These are phyloP conservation scores for Tylopilus rubrobrunneus DNA, from an alignment of 768 basidiomycete species.

Conservation along the genomic window DNA sequence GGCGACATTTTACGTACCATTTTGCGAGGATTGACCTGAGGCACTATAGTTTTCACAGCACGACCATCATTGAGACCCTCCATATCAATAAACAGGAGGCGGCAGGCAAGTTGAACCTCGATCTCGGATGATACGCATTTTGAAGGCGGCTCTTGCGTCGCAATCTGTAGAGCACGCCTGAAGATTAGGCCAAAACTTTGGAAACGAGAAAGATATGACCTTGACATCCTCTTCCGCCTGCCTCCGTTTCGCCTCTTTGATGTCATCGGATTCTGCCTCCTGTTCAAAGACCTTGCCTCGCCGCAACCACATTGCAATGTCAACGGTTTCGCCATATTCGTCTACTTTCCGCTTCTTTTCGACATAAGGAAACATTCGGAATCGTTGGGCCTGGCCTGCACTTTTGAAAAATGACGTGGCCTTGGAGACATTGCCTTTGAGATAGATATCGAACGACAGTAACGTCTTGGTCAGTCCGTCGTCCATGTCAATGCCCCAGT, in stretches of 20 bases:
- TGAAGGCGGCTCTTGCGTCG: constrained; percentile 79
- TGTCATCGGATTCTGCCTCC: constrained; percentile 79
- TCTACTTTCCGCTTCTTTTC: constrained; percentile 92
- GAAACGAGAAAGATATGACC: constrained; percentile 31
- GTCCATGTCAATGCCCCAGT: constrained; percentile 74
- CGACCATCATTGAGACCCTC: constrained; percentile 97
- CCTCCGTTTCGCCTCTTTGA: constrained; percentile 63
- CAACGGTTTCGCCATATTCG: constrained; percentile 92
- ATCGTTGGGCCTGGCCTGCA: constrained; percentile 69
- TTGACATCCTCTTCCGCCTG: constrained; percentile 75
- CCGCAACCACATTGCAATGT: constrained; percentile 93
- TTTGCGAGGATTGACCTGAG: constrained; percentile 94
- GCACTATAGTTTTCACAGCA: constrained; percentile 93
- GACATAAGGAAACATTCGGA: constrained; percentile 96
- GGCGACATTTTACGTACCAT: constrained; percentile 51
- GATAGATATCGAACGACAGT: constrained; percentile 92
- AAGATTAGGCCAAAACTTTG: not conserved
- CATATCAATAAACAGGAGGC: constrained; percentile 89
- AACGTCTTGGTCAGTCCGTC: constrained; percentile 70
- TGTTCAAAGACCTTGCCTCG: constrained; percentile 90
- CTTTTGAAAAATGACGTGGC: constrained; percentile 85
- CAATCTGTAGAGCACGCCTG: constrained; percentile 47
- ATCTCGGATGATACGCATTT: constrained; percentile 80
- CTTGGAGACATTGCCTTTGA: constrained; percentile 93
- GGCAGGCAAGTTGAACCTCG: constrained; percentile 79